Base-by-base conservation (phyloP, 148 eudicot genomes). In the Fagopyrum esculentum region DNA sequence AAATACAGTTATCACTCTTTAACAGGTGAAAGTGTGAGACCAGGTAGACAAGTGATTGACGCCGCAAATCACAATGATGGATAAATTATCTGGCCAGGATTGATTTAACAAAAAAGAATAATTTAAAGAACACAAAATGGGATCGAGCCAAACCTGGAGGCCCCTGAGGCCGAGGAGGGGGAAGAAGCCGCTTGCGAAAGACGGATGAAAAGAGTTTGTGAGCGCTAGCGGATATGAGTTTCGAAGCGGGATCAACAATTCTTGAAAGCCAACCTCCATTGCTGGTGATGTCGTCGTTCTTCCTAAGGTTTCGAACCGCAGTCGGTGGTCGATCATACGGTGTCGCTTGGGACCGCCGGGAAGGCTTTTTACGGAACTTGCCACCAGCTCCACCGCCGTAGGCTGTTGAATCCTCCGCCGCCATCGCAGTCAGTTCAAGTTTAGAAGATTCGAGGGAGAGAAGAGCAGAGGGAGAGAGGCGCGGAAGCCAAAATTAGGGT, bases 321-420 rank as follows among this genome's bases (percentile, higher is more conserved):
- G 87, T 72, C 7, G 80, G 74, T 6, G 97, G 97, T n/a, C 98
- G 88, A 78, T 86, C 93, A 79, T 91, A 91, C 71, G 96, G 97
- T 71, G 91, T 90, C 43, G 90, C 4, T n/a, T 81, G 87, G 46
- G 78, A 26, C 45, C 79, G 76, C 2, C 86, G 81, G 19, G 76
- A 77, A 3, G 88, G 86, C 69, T 75, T 77, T 75, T 81, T 85
- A n/a, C 86, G 82, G 74, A 84, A 81, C 76, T 91, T 91, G 0
- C 98, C 98, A 1, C 96, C 96, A 8, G 85, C 86, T 74, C 84
- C 82, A 11, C 89, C 88, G 43, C 81, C 84, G 5, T 71, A 71
- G 9, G 74, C 78, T 57, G 76, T 80, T 9, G 75, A 79, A n/a
- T 75, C 81, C 78, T 79, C 82, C 8, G 81, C 77, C 29, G 80